phyloP scores from a whole-genome alignment of 768 basidiomycete species.

The Leucogyrophana mollusca region DNA sequence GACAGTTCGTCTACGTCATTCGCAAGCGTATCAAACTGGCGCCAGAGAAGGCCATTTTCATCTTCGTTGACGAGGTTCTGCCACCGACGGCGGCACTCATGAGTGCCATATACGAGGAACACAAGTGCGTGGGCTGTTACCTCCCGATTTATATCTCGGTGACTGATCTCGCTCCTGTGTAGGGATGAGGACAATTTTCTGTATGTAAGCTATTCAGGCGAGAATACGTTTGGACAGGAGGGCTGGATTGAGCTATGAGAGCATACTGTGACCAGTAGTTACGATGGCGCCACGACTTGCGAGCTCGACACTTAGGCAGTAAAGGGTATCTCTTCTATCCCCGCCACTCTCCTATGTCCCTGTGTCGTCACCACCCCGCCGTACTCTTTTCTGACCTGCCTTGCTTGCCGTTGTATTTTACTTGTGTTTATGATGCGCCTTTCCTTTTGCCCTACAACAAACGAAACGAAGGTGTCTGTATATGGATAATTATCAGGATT shows the following conservation, averaged over 20 bases:
- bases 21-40: conserved; percentile 99
- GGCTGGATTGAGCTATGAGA: conserved; percentile 33
- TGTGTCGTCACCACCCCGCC: conserved; percentile 8
- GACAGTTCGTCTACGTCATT: conserved; percentile 99
- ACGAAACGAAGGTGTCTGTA: conserved; percentile 17
- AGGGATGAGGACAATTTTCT: conserved; percentile 99
- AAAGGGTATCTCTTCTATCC: conserved; percentile 17
- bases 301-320: conserved; percentile 22
- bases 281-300: conserved; percentile 14
- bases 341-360: conserved; percentile 8
- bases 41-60: conserved; percentile 99
- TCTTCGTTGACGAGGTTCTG: conserved; percentile 98
- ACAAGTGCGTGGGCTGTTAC: conserved; percentile 70
- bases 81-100: conserved; percentile 98
- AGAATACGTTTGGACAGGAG: conserved; percentile 84
- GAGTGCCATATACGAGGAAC: conserved; percentile 99
- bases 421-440: conserved; percentile 10
- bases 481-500: conserved; percentile 10
- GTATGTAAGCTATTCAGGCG: conserved; percentile 97
- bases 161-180: conserved; percentile 23
- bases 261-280: conserved; percentile 10
- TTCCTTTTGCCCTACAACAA: conserved; percentile 7
- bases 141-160: conserved; percentile 1
- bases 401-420: conserved; percentile 29
- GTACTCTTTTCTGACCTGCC: conserved; percentile 23